Base-by-base conservation (phyloP, 768 basidiomycete genomes). In the Mrakia blollopis region DNA sequence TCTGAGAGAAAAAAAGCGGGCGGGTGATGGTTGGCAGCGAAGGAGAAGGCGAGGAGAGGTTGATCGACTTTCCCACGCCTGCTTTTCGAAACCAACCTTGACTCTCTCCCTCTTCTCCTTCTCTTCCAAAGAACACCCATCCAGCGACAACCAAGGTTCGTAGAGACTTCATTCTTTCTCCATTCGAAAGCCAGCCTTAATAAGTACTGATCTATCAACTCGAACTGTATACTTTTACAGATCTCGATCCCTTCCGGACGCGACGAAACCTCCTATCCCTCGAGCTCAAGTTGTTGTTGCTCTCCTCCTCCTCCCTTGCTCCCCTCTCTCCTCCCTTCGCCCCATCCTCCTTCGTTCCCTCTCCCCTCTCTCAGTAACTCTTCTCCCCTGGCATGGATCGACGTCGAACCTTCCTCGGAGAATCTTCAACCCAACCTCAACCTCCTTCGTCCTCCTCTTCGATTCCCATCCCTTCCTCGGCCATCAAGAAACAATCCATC, bases 251-350 rank as follows among this genome's bases (percentile, higher is more conserved):
- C 25, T 6, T 35, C 11, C 30, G 32, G 37, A 68, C 65, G 65
- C 65, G 65, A 68, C 65, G 37, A 68, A 69, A 69, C 68, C 9
- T 23, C 10, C n/a, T n/a, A n/a, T n/a, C n/a, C n/a, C 41, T n/a
- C 39, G 47, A 71, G 44, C 47, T 71, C 52, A n/a, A n/a, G 50
- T 25, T 41, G 25, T 50, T 72, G 50, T 87, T 57, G 57, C 54
- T 54, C 25, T 37, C 41, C 52, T 60, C 1, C 54, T 67, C 23
- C 32, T 67, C 25, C 32, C 23, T 25, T 18, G 30, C 28, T 16
- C 13, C 32, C 39, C 35, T 23, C 57, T 60, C 37, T 47, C 70
- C 28, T 0, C 47, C 0, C 50, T 52, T 16, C 44, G 70, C 35
- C 50, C 5, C 23, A 54, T 32, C 5, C 35, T 54, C n/a, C n/a